These are phyloP conservation scores for Haematococcus lacustris DNA, from an alignment of 139 green algal genomes.

Conservation along the genomic window DNA sequence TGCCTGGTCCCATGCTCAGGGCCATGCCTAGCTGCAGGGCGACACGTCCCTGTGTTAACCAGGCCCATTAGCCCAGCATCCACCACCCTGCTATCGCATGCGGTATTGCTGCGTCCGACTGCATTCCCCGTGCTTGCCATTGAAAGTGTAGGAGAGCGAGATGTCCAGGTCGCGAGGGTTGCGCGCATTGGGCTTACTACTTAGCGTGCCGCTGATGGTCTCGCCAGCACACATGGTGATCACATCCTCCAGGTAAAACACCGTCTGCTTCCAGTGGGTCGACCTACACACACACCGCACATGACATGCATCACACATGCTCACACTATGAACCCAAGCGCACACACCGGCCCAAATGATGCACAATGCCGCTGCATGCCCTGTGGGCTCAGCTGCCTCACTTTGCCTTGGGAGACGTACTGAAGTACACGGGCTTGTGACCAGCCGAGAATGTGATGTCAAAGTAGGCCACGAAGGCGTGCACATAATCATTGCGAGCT, in stretches of 20 bases:
- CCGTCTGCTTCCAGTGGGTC: slow-evolving; percentile 88
- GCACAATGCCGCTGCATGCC: not conserved
- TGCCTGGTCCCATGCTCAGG: too few species aligned
- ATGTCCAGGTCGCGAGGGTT: slow-evolving; percentile 90
- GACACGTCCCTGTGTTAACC: too few species aligned
- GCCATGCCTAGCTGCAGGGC: too few species aligned
- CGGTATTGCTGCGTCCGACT: slow-evolving; percentile 57
- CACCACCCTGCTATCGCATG: slow-evolving; percentile 48
- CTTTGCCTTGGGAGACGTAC: slow-evolving; percentile 35
- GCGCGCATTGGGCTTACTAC: slow-evolving; percentile 65
- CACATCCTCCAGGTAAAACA: slow-evolving; percentile 88
- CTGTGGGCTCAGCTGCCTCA: slow-evolving; percentile 9
- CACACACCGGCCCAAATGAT: not conserved
- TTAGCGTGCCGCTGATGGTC: slow-evolving; percentile 33
- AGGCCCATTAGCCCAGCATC: not conserved
- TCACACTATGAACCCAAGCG: not conserved
- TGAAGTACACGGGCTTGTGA: slow-evolving; percentile 73
- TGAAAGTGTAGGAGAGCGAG: slow-evolving; percentile 60
- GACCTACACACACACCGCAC: slow-evolving; percentile 5
- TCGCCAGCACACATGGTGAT: slow-evolving; percentile 40
- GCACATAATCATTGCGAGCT: slow-evolving; percentile 80
- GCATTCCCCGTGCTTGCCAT: slow-evolving; percentile 50
- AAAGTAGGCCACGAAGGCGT: slow-evolving; percentile 86
- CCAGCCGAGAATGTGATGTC: slow-evolving; percentile 74
- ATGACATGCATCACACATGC: not conserved